Evolutionary conservation across 306 rosid genomes (phyloP).

Genomic region (Astragalus membranaceus): DNA sequence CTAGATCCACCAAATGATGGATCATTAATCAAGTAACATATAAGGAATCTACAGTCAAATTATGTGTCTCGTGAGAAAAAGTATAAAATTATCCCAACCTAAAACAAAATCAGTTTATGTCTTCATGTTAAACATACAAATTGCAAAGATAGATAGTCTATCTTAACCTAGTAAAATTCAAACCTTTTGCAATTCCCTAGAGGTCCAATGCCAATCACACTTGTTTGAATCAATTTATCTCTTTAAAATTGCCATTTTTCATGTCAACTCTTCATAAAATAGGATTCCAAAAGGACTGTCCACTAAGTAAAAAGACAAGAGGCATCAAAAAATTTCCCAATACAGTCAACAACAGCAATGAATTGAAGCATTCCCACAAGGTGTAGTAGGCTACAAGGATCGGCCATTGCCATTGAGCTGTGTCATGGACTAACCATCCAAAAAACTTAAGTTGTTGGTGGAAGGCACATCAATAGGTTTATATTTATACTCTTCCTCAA

Average conservation of each 20-base stretch:
- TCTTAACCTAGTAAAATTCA: background rate
- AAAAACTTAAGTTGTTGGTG: background rate
- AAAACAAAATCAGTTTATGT: background rate
- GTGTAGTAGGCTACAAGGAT: background rate
- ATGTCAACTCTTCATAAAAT: background rate
- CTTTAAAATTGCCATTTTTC: background rate
- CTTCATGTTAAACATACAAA: background rate
- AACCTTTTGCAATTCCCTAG: background rate
- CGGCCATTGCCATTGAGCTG: background rate
- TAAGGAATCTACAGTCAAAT: background rate
- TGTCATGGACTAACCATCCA: background rate
- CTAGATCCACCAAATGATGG: background rate
- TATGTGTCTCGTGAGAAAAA: background rate
- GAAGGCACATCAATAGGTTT: background rate
- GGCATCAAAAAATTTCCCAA: background rate
- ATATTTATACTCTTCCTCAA: background rate
- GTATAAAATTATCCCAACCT: background rate
- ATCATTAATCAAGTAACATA: background rate
- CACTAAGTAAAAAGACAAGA: slow-evolving; percentile 3
- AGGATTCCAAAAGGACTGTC: background rate
- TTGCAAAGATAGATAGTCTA: background rate
- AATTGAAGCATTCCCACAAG: background rate
- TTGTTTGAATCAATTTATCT: background rate
- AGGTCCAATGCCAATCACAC: background rate
- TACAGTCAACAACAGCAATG: background rate